phyloP scores from a whole-genome alignment of 1,139 yeast genomes.

The Scheffersomyces titani region DNA sequence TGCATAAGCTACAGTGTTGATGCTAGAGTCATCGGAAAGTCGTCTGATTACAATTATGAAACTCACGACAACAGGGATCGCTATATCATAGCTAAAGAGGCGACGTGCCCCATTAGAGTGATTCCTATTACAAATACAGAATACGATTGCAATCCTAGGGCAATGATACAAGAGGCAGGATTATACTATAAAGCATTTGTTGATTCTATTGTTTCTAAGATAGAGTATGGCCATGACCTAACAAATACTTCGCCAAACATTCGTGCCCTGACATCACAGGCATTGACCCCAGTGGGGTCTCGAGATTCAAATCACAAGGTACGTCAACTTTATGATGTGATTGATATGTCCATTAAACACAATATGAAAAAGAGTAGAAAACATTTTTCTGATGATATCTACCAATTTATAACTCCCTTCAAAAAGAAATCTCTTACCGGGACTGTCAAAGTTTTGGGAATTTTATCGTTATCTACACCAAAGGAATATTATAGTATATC shows the following conservation, averaged over 20 bases:
- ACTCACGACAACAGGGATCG: slow-evolving; percentile 22
- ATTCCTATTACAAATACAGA: slow-evolving; percentile 33
- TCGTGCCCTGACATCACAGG: slow-evolving; percentile 5
- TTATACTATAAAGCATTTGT: slow-evolving; percentile 41
- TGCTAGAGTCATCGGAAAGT: slow-evolving; percentile 44
- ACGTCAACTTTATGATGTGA: slow-evolving; percentile 35
- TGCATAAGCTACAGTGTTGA: slow-evolving; percentile 38
- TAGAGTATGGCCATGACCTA: slow-evolving; percentile 29
- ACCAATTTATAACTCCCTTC: slow-evolving; percentile 34
- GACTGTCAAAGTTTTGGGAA: slow-evolving; percentile 32
- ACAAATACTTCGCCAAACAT: slow-evolving; percentile 4
- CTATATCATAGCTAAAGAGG: slow-evolving; percentile 41
- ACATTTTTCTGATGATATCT: slow-evolving; percentile 24
- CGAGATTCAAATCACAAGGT: slow-evolving; percentile 26
- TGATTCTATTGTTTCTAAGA: slow-evolving; percentile 30
- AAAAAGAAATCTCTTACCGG: slow-evolving; percentile 42
- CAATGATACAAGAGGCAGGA: slow-evolving; percentile 22
- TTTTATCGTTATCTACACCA: slow-evolving; percentile 39
- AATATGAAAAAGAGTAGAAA: slow-evolving; percentile 16
- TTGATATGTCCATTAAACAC: slow-evolving; percentile 18
- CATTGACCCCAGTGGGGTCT: slow-evolving; percentile 15
- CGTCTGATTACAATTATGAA: slow-evolving; percentile 31
- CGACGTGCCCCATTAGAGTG: slow-evolving; percentile 35
- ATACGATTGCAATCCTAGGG: slow-evolving; percentile 17
- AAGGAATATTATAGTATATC: slow-evolving; percentile 28